Conservation (phyloP, 192 early-diverging fungal genomes). For the Allomyces macrogynus region DNA sequence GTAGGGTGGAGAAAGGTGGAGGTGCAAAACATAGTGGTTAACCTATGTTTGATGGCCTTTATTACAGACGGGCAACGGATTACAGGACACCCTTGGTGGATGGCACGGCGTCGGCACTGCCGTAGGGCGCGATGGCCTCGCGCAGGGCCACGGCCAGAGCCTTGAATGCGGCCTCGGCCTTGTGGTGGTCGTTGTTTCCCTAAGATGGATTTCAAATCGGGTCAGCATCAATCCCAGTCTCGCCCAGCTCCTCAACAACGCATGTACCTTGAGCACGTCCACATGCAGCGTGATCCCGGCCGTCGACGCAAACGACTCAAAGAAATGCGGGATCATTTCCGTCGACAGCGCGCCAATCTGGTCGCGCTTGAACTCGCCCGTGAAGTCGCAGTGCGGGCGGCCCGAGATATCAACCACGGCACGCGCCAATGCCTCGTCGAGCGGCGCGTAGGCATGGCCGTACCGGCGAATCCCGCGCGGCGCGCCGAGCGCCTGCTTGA, state of each 20-base stretch:
- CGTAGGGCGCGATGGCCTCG: slow-evolving; percentile 67
- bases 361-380: slow-evolving; percentile 74
- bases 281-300: slow-evolving; percentile 93
- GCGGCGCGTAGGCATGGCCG: slow-evolving; percentile 81
- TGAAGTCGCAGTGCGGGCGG: slow-evolving; percentile 45
- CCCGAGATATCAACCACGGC: slow-evolving; percentile 97
- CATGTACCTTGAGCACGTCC: slow-evolving; percentile 50
- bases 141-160: slow-evolving; percentile 83
- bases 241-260: no score
- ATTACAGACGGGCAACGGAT: no score
- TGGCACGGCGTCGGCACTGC: slow-evolving; percentile 66
- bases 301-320: slow-evolving; percentile 73
- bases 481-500: slow-evolving; percentile 75
- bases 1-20: no score
- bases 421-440: slow-evolving; percentile 84
- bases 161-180: slow-evolving; percentile 92
- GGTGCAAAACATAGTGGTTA: no score
- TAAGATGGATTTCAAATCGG: no score
- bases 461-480: slow-evolving; percentile 79
- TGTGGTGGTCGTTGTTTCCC: slow-evolving; percentile 95
- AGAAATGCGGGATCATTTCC: slow-evolving; percentile 97
- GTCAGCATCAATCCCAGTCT: no score
- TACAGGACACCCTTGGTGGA: slow-evolving; percentile 63
- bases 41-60: no score
- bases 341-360: slow-evolving; percentile 72